phyloP scores from a whole-genome alignment of 495 filamentous ascomycete genomes.

The Penicillium soppii region DNA sequence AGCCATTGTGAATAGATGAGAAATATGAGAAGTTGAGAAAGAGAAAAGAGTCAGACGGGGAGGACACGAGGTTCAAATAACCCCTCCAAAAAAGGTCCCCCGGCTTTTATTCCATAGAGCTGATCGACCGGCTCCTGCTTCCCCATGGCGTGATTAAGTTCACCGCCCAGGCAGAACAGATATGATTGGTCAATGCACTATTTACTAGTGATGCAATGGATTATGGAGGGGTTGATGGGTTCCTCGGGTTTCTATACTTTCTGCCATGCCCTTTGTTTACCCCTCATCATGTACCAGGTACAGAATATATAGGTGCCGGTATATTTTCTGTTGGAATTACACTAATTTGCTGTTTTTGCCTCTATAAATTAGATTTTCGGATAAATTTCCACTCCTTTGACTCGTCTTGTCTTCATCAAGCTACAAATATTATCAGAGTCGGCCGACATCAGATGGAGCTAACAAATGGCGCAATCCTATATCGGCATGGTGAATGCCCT shows the following conservation, averaged over 20 bases:
- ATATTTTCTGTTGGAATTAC: too few relatives aligned
- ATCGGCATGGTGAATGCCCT: background rate
- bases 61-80: conserved; percentile 25
- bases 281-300: too few relatives aligned
- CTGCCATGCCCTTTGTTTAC: too few relatives aligned
- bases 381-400: too few relatives aligned
- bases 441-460: too few relatives aligned
- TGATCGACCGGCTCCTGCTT: conserved; percentile 1
- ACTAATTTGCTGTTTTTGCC: too few relatives aligned
- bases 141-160: conserved; percentile 39
- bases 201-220: background rate
- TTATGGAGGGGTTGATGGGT: background rate
- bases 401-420: too few relatives aligned
- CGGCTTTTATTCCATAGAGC: conserved; percentile 3
- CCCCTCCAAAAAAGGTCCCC: conserved; percentile 17
- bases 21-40: conserved; percentile 2
- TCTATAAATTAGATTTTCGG: too few relatives aligned
- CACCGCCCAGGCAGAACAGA: conserved; percentile 33
- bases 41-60: conserved; percentile 7
- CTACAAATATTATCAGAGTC: too few relatives aligned
- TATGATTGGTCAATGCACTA: conserved; percentile 21
- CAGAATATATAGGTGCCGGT: too few relatives aligned
- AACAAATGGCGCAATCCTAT: background rate
- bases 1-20: conserved; percentile 48
- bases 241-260: background rate